Percentiles rank a stretch among this genome's conserved stretches.
Conservation (phyloP, 495 filamentous ascomycete genomes). For the Cryomyces antarcticus region DNA sequence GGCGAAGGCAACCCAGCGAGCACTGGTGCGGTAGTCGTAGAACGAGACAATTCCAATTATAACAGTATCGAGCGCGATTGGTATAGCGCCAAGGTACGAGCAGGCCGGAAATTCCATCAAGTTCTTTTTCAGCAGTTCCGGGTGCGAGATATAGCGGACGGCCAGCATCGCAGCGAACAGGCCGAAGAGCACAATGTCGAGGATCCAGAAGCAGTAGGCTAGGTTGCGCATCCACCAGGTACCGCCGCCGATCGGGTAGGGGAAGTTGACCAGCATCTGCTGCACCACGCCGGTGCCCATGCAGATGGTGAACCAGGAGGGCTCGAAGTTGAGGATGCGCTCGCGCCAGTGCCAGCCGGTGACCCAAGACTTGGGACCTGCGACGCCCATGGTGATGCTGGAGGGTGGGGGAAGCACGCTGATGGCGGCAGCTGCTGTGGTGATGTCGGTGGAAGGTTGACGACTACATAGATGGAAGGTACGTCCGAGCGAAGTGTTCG, state of each 20-base stretch:
- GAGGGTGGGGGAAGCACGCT: no score
- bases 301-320: conserved; percentile 1
- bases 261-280: conserved; percentile 1
- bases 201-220: conserved; percentile 2
- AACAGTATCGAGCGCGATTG: conserved; percentile 1
- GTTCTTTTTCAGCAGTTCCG: neutral
- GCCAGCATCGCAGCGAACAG: neutral
- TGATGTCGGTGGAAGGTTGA: no score
- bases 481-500: no score
- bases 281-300: conserved; percentile 1
- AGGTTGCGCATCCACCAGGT: neutral
- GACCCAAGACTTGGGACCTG: neutral
- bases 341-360: neutral
- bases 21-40: neutral
- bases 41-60: conserved; percentile 1
- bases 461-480: no score
- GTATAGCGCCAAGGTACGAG: conserved; percentile 1
- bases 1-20: neutral
- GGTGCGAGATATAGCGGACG: neutral
- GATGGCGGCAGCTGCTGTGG: no score
- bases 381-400: neutral
- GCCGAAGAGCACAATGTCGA: neutral
- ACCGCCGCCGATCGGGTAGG: neutral
- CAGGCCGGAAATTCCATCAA: neutral
- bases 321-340: conserved; percentile 1